Evolutionary conservation across 2,329 filamentous ascomycete genomes (phyloP), one percentile per base, ranked within the genome.

Genomic region (Diplodia seriata): DNA sequence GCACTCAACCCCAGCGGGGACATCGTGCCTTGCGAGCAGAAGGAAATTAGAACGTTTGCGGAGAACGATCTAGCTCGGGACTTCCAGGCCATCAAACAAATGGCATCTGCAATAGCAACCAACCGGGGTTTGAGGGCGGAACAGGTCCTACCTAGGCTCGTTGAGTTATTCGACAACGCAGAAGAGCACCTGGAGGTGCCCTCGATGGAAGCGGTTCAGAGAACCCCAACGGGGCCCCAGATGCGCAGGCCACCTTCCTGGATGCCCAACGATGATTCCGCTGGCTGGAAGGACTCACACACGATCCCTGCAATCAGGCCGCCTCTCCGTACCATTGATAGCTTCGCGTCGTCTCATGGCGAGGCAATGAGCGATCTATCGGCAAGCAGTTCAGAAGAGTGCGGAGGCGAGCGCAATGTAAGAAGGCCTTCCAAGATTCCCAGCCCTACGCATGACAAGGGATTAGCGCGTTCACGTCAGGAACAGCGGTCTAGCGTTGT

Each of bases 91-190:
- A 65, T 68, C 26, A 68, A 43, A 40, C 36, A 43, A 7, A 63
- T 68, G 33, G 67, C 67, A 29, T 56, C 57, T 31, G 31, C 47
- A 33, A 50, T 81, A 40, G 79, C 79, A 59, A 70, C 70, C 9
- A 76, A 76, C 55, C 75, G 75, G 56, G 78, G 77, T n/a, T 67
- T 81, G 33, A 72, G 78, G 40, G 67, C 72, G 1, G 69, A 75
- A 8, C 68, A 57, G 2, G 77, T 81, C 47, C 70, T 79, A 50
- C 71, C 74, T 14, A 74, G 75, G 23, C 71, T 82, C 18, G 71
- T 80, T 70, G 70, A 72, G 12, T 69, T 81, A 2, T 75, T 80
- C 11, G 72, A 69, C 36, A 68, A 69, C 20, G 56, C 61, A 33
- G 67, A 69, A 14, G 57, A 70, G 23, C 64, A 29, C 33, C 47